Conservation (phyloP, 1,139 yeast genomes). For the Candida tetrigidarum region DNA sequence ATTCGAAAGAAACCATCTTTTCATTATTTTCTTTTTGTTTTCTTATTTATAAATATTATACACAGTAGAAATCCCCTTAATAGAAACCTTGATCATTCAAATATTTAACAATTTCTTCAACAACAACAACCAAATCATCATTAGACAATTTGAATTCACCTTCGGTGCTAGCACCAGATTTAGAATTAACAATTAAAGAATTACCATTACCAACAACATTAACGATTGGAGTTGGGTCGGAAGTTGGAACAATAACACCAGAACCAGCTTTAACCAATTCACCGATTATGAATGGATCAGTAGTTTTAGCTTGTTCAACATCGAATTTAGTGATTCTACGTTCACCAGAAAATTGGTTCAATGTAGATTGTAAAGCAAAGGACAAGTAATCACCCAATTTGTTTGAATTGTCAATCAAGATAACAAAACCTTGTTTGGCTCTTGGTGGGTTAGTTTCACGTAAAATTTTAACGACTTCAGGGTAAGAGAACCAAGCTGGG, state of each 20-base stretch:
- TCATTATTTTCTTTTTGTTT: too few relatives aligned
- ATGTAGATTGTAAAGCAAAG: conserved; percentile 85
- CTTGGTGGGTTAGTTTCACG: conserved; percentile 96
- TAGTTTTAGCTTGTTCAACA: conserved; percentile 45
- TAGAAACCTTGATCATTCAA: conserved; percentile 83
- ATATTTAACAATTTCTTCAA: conserved; percentile 69
- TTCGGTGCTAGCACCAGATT: conserved; percentile 17
- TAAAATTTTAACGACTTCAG: conserved; percentile 90
- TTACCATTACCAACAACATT: conserved; percentile 47
- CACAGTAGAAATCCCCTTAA: conserved; percentile 7
- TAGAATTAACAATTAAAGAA: conserved; percentile 29
- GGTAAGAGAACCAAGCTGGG: conserved; percentile 97
- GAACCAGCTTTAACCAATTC: conserved; percentile 91
- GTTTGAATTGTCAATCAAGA: conserved; percentile 58
- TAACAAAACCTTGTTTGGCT: conserved; percentile 83
- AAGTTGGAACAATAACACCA: conserved; percentile 75
- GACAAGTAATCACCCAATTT: conserved; percentile 59
- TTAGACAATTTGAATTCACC: conserved; percentile 18
- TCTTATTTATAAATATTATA: not conserved
- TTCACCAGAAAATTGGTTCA: conserved; percentile 87
- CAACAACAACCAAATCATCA: conserved; percentile 47
- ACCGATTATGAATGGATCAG: conserved; percentile 62
- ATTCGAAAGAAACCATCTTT: too few relatives aligned
- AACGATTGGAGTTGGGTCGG: conserved; percentile 39
- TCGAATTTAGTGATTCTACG: conserved; percentile 78